Evolutionary conservation across 2,329 filamentous ascomycete species (phyloP).

Genomic region (Monosporascus cannonballus): DNA sequence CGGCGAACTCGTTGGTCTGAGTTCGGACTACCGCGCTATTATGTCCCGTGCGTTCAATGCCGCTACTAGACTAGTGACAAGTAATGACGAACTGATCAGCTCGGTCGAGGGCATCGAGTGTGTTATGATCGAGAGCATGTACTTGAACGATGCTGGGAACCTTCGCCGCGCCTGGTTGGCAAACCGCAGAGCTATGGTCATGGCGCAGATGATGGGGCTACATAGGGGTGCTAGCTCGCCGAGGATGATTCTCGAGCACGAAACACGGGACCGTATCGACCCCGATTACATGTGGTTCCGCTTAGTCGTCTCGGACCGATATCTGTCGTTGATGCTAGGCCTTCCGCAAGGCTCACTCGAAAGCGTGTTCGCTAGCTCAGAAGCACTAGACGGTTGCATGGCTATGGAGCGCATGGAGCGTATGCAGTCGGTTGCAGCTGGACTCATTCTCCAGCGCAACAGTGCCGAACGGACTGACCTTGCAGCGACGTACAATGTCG

Average conservation of each 20-base stretch:
- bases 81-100: slow-evolving; percentile 38
- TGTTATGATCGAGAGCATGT: slow-evolving; percentile 41
- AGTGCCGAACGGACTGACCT: slow-evolving; percentile 19
- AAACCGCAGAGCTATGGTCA: slow-evolving; percentile 36
- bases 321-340: slow-evolving; percentile 41
- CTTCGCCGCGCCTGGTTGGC: slow-evolving; percentile 40
- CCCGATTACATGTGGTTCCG: slow-evolving; percentile 39
- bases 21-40: slow-evolving; percentile 3
- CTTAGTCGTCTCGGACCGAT: slow-evolving; percentile 38
- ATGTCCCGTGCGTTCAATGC: slow-evolving; percentile 19
- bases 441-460: slow-evolving; percentile 33
- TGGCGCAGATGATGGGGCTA: slow-evolving; percentile 37
- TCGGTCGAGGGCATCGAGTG: slow-evolving; percentile 44
- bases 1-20: slow-evolving; percentile 2
- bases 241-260: slow-evolving; percentile 15
- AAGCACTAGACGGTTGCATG: slow-evolving; percentile 21
- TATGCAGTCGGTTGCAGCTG: slow-evolving; percentile 30
- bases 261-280: slow-evolving; percentile 21
- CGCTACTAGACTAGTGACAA: slow-evolving; percentile 32
- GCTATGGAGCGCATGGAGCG: slow-evolving; percentile 15
- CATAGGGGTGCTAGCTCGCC: slow-evolving; percentile 7
- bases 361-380: slow-evolving; percentile 18
- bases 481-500: slow-evolving; percentile 26
- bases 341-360: slow-evolving; percentile 33
- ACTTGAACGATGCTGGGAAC: slow-evolving; percentile 40